phyloP scores from a whole-genome alignment of 2,329 filamentous ascomycete species.

The Harringtonia aguacate region DNA sequence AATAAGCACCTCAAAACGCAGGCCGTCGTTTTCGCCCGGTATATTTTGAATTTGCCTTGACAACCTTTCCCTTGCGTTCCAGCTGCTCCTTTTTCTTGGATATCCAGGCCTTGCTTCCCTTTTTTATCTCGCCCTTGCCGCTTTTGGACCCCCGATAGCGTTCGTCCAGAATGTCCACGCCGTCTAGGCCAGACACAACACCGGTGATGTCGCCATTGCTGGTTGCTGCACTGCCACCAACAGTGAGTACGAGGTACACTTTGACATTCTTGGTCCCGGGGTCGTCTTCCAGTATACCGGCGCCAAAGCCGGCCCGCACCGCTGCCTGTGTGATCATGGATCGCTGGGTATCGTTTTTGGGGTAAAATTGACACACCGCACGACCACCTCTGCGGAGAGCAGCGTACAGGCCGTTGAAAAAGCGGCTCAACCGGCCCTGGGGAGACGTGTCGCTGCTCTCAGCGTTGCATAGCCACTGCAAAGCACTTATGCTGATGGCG shows the following conservation, averaged over 20 bases:
- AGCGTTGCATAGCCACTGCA: constrained; percentile 98
- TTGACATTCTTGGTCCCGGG: constrained; percentile 94
- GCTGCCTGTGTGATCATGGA: constrained; percentile 87
- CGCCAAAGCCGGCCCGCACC: constrained; percentile 88
- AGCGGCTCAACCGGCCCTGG: constrained; percentile 65
- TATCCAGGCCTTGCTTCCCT: constrained; percentile 80
- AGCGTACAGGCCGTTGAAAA: constrained; percentile 89
- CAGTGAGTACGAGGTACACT: constrained; percentile 89
- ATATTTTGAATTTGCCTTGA: constrained; percentile 87
- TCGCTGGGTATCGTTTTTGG: constrained; percentile 85
- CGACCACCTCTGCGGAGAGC: constrained; percentile 72
- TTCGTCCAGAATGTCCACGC: constrained; percentile 69
- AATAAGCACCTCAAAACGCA: constrained; percentile 46
- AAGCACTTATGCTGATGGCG: constrained; percentile 85
- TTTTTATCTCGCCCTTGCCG: constrained; percentile 48
- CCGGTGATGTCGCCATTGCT: constrained; percentile 69
- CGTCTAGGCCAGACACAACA: constrained; percentile 81
- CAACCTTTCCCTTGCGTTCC: constrained; percentile 87
- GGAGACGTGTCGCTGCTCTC: constrained; percentile 79
- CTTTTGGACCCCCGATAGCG: constrained; percentile 40
- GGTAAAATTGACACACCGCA: constrained; percentile 96
- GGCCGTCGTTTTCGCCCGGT: constrained; percentile 79
- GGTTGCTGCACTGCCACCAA: constrained; percentile 50
- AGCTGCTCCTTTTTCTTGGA: constrained; percentile 84
- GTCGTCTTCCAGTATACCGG: constrained; percentile 89